Evolutionary conservation across 495 filamentous ascomycete species (phyloP).

Genomic region (Trichoderma virens): DNA sequence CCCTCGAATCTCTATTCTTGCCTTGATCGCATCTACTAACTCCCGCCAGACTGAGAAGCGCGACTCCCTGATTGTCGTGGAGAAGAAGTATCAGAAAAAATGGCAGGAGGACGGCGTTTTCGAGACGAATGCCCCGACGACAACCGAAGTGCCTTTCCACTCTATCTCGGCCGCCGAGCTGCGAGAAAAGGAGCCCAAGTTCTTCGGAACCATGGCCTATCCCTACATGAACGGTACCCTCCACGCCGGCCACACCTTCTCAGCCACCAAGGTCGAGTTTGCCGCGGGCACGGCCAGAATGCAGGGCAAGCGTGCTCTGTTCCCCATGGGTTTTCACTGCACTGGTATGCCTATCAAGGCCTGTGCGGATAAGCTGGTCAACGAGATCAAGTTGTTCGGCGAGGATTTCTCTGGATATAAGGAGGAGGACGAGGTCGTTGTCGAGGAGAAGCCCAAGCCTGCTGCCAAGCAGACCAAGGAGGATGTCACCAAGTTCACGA

Average conservation of each 20-base stretch:
- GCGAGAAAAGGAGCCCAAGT: slow-evolving; percentile 74
- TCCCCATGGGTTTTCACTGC: slow-evolving; percentile 90
- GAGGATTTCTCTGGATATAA: slow-evolving; percentile 74
- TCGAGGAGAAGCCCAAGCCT: slow-evolving; percentile 13
- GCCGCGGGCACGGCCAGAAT: slow-evolving; percentile 73
- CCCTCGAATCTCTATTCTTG: not conserved
- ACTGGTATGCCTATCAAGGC: slow-evolving; percentile 98
- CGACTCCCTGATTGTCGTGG: slow-evolving; percentile 75
- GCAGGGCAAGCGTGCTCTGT: slow-evolving; percentile 80
- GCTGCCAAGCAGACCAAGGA: slow-evolving; percentile 37
- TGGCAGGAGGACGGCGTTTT: slow-evolving; percentile 78
- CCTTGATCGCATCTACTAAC: not conserved
- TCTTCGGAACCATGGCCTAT: slow-evolving; percentile 88
- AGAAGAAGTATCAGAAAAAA: slow-evolving; percentile 85
- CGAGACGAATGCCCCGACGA: slow-evolving; percentile 74
- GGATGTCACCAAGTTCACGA: slow-evolving; percentile 83
- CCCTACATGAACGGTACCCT: slow-evolving; percentile 87
- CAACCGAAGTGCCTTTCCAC: slow-evolving; percentile 62
- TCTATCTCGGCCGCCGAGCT: slow-evolving; percentile 63
- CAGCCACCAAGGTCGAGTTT: slow-evolving; percentile 86
- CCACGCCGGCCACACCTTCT: slow-evolving; percentile 88
- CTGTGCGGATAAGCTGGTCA: slow-evolving; percentile 85
- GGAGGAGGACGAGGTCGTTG: slow-evolving; percentile 44
- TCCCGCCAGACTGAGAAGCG: slow-evolving; percentile 73
- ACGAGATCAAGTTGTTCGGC: slow-evolving; percentile 86